A percentile compares a stretch with the other conserved stretches of the same genome.
These are phyloP conservation scores for Bipolaris zeicola DNA, from an alignment of 2,329 filamentous ascomycete species.

Conservation along the genomic window DNA sequence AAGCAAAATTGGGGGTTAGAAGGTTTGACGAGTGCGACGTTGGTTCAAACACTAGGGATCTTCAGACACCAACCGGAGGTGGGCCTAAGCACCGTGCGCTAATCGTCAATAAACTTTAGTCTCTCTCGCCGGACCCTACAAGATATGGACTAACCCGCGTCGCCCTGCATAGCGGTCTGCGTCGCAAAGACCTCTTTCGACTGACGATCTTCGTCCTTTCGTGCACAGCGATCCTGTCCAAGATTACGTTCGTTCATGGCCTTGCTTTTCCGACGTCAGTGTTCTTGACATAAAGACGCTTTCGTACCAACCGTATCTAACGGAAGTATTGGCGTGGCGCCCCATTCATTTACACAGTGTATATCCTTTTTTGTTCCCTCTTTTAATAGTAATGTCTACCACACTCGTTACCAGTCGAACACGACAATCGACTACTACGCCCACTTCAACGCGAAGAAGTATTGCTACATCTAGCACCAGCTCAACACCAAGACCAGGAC, in stretches of 20 bases:
- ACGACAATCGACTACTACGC: conserved; percentile 10
- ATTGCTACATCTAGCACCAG: conserved; percentile 6
- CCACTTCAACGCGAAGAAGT: conserved; percentile 14
- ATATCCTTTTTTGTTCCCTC: conserved; percentile 1
- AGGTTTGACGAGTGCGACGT: conserved; percentile 32
- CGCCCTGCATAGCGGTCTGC: conserved; percentile 26
- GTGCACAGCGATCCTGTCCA: conserved; percentile 11
- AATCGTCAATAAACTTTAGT: conserved; percentile 35
- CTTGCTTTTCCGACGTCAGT: conserved; percentile 7
- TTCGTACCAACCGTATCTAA: conserved; percentile 9
- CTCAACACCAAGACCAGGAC: not conserved
- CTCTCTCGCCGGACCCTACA: conserved; percentile 28
- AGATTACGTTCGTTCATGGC: conserved; percentile 23
- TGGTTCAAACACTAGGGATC: conserved; percentile 28
- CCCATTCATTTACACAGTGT: conserved; percentile 7
- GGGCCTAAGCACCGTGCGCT: conserved; percentile 22
- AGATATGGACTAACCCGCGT: conserved; percentile 26
- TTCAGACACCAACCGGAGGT: conserved; percentile 32
- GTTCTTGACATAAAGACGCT: conserved; percentile 6
- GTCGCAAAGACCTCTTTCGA: conserved; percentile 26
- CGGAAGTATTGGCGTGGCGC: conserved; percentile 10
- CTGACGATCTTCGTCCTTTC: conserved; percentile 20
- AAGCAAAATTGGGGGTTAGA: conserved; percentile 17
- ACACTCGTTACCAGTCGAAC: conserved; percentile 13
- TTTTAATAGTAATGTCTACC: conserved; percentile 40